These are phyloP conservation scores for Candida palmyrensis DNA, from an alignment of 805 yeast genomes.

Conservation along the genomic window DNA sequence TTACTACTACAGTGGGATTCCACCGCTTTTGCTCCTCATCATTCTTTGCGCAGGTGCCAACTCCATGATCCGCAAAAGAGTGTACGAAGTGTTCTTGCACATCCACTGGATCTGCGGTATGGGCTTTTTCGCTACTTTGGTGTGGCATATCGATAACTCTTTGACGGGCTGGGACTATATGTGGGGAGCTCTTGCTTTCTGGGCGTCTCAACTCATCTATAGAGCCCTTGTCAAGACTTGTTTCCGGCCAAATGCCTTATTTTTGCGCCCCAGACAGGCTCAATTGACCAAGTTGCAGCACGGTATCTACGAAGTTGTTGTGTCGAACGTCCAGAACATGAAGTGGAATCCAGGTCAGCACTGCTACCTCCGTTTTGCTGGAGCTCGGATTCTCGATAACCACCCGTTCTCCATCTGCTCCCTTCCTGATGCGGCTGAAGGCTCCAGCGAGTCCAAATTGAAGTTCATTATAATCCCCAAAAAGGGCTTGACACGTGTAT, in stretches of 20 bases:
- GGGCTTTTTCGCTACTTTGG: conserved; percentile 43
- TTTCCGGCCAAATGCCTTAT: conserved; percentile 38
- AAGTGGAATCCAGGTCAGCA: conserved; percentile 55
- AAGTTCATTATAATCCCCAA: conserved; percentile 42
- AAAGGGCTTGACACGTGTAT: conserved; percentile 40
- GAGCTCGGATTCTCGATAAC: conserved; percentile 41
- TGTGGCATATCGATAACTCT: conserved; percentile 36
- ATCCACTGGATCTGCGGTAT: conserved; percentile 50
- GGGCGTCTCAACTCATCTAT: conserved; percentile 46
- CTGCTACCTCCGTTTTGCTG: conserved; percentile 43
- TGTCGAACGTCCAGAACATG: conserved; percentile 29
- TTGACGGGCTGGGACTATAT: conserved; percentile 38
- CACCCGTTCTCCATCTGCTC: conserved; percentile 54
- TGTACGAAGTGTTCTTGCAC: conserved; percentile 47
- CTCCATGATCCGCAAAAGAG: conserved; percentile 29
- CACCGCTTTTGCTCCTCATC: conserved; percentile 42
- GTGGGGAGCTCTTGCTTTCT: conserved; percentile 47
- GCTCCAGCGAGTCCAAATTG: conserved; percentile 24
- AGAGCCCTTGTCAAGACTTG: conserved; percentile 42
- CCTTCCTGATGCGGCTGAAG: conserved; percentile 14
- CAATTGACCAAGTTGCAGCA: conserved; percentile 18
- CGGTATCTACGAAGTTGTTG: conserved; percentile 27
- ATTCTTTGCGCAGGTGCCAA: conserved; percentile 41
- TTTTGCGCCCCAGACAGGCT: conserved; percentile 35
- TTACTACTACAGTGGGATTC: conserved; percentile 35